Evolutionary conservation across 345 rosid species (phyloP).

Genomic region (Hibiscus trionum): DNA sequence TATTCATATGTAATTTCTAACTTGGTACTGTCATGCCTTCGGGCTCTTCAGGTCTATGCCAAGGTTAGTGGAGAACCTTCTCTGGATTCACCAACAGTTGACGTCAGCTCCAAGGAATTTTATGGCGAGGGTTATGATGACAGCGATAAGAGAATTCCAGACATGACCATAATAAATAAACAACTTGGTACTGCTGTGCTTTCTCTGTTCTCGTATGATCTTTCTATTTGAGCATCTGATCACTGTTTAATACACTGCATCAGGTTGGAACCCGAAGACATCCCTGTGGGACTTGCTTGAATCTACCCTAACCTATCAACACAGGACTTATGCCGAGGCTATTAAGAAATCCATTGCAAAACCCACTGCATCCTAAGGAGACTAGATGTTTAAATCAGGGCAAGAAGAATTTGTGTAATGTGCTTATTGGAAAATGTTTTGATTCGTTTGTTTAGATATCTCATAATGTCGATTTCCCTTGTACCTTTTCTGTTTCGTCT

Average conservation of each 20-base stretch:
- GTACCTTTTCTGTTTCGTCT: conserved; percentile 14
- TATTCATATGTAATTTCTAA: too few species aligned
- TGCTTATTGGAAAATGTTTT: conserved; percentile 16
- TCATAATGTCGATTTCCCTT: conserved; percentile 13
- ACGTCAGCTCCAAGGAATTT: conserved; percentile 83
- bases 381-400: not conserved
- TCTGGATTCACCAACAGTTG: conserved; percentile 60
- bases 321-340: conserved; percentile 89
- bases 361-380: conserved; percentile 41
- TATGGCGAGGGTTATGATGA: conserved; percentile 93
- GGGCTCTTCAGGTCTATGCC: conserved; percentile 48
- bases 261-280: conserved; percentile 97
- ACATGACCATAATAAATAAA: conserved; percentile 89
- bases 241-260: not conserved
- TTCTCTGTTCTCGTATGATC: not conserved
- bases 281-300: conserved; percentile 90
- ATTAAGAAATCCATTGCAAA: conserved; percentile 60
- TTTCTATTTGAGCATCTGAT: not conserved
- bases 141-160: conserved; percentile 95
- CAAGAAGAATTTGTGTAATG: not conserved
- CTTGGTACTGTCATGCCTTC: not conserved
- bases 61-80: conserved; percentile 68
- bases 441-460: conserved; percentile 26
- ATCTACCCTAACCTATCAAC: conserved; percentile 88
- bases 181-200: conserved; percentile 56